Evolutionary conservation across 2,329 filamentous ascomycete species (phyloP).

Genomic region (Blastomyces parvus): DNA sequence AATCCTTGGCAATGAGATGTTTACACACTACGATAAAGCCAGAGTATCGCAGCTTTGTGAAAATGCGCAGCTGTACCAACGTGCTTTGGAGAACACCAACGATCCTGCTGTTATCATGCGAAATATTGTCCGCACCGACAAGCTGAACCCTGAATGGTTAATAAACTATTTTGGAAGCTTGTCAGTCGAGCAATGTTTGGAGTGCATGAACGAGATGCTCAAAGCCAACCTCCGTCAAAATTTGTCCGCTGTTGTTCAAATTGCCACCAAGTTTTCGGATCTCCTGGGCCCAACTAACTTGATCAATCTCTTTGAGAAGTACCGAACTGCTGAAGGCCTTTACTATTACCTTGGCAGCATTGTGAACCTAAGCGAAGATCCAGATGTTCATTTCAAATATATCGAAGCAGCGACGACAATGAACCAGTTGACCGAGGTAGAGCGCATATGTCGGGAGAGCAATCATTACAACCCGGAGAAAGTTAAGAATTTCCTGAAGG

Average conservation of each 20-base stretch:
- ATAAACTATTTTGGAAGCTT: constrained; percentile 87
- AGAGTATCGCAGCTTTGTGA: constrained; percentile 87
- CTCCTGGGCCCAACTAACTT: constrained; percentile 77
- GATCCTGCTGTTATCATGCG: constrained; percentile 85
- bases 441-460: constrained; percentile 93
- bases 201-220: constrained; percentile 93
- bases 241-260: constrained; percentile 84
- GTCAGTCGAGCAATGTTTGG: constrained; percentile 88
- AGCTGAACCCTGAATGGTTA: constrained; percentile 84
- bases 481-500: constrained; percentile 98
- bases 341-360: constrained; percentile 98
- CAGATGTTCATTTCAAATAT: constrained; percentile 98
- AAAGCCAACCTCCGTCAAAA: constrained; percentile 96
- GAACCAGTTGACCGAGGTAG: constrained; percentile 88
- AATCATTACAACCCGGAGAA: constrained; percentile 85
- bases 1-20: constrained; percentile 97
- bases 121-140: constrained; percentile 70
- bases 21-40: constrained; percentile 88
- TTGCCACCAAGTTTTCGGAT: constrained; percentile 97
- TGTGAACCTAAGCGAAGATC: constrained; percentile 90
- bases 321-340: constrained; percentile 90
- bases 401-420: constrained; percentile 94
- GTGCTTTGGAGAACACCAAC: constrained; percentile 89
- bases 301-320: constrained; percentile 93
- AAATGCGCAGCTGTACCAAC: constrained; percentile 75